Evolutionary conservation across 306 rosid species (phyloP).

Genomic region (Rosa persica): DNA sequence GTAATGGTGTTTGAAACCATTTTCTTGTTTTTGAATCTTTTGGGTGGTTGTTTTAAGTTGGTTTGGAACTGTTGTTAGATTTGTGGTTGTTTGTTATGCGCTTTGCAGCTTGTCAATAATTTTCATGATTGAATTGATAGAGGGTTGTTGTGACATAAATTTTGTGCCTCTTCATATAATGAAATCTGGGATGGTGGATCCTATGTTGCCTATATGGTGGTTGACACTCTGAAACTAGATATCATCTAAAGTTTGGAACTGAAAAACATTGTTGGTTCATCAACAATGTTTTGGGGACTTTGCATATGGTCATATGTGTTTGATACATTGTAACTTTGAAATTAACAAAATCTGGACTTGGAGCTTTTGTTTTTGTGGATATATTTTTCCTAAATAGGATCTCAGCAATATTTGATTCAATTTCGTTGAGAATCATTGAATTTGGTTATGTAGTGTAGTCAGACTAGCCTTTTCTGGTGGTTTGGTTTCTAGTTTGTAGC

Average conservation of each 20-base stretch:
- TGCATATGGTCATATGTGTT: not conserved
- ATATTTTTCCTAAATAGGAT: not conserved
- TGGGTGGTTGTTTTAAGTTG: not conserved
- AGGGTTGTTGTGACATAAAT: not conserved
- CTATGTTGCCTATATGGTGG: not conserved
- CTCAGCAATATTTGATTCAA: not conserved
- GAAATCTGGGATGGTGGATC: too few relatives aligned
- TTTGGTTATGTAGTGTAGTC: not conserved
- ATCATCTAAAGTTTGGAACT: too few relatives aligned
- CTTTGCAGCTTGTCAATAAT: not conserved
- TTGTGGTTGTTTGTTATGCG: not conserved
- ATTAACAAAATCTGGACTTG: not conserved
- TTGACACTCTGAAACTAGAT: not conserved
- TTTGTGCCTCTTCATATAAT: not conserved
- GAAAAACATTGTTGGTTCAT: too few relatives aligned
- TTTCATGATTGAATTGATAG: not conserved
- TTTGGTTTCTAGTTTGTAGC: too few relatives aligned
- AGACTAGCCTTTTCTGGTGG: not conserved
- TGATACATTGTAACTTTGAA: not conserved
- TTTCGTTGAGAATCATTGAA: not conserved
- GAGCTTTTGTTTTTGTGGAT: not conserved
- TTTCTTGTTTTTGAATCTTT: too few relatives aligned
- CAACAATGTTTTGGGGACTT: too few relatives aligned
- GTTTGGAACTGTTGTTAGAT: not conserved
- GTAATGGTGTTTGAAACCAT: not conserved